Evolutionary conservation across 345 rosid species (phyloP).

Genomic region (Populus pruinosa): DNA sequence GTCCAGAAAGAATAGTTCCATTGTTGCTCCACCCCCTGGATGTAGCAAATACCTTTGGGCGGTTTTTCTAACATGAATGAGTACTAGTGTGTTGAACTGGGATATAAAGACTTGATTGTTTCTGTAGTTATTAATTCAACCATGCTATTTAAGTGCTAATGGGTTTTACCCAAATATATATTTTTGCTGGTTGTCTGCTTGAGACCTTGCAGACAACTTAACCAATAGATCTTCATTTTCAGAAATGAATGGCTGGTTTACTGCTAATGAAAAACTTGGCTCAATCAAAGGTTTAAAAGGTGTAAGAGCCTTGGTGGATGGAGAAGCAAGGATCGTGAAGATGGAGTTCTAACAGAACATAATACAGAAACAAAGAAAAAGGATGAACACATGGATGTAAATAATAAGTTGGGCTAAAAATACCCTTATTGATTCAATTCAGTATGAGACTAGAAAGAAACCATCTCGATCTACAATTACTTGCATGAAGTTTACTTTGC

Average conservation of each 20-base stretch:
- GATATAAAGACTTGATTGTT: not conserved
- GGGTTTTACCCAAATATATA: not conserved
- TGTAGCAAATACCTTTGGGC: not conserved
- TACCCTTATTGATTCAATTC: not conserved
- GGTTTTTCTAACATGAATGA: no score
- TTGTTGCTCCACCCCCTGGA: not conserved
- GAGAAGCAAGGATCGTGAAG: not conserved
- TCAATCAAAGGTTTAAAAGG: not conserved
- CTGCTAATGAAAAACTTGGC: not conserved
- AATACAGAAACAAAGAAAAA: not conserved
- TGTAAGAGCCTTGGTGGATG: not conserved
- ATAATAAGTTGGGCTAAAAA: not conserved
- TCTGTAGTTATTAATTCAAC: not conserved
- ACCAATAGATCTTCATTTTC: not conserved
- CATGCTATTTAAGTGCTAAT: not conserved
- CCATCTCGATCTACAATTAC: not conserved
- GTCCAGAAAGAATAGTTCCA: not conserved
- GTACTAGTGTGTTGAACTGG: not conserved
- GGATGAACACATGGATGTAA: not conserved
- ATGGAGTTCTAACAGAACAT: not conserved
- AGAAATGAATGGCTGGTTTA: not conserved
- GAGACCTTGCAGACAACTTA: not conserved
- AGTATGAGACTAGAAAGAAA: not conserved
- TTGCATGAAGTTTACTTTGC: not conserved
- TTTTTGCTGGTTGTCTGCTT: not conserved